These are phyloP conservation scores for Colletotrichum spaethianum DNA, from an alignment of 2,329 filamentous ascomycete genomes.

Conservation along the genomic window DNA sequence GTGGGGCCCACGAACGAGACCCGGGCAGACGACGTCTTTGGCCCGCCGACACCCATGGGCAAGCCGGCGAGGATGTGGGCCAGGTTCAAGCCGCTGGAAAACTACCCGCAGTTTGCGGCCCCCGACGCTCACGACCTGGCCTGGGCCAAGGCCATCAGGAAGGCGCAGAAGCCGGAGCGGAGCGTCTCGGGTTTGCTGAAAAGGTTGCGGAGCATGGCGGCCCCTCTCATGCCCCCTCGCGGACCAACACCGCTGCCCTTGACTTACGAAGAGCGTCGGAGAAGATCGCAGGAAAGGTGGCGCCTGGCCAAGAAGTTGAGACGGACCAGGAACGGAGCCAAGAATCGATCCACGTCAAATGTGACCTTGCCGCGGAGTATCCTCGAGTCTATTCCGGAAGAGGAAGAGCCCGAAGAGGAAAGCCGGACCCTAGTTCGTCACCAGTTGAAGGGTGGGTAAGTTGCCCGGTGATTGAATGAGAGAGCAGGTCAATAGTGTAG, in stretches of 20 bases:
- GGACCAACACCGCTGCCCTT: neutral
- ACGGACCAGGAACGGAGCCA: neutral
- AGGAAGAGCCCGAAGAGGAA: neutral
- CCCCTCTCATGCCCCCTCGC: neutral
- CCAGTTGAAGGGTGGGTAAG: neutral
- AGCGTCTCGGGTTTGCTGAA: neutral
- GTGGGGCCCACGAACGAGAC: slow-evolving; percentile 7
- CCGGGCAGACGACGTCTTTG: slow-evolving; percentile 8
- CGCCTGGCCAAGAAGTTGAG: neutral
- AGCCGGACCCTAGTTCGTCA: neutral
- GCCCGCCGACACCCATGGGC: neutral
- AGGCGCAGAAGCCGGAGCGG: neutral
- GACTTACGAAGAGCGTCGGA: neutral
- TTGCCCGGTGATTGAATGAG: too few species aligned
- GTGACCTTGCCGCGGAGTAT: neutral
- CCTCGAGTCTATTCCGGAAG: neutral
- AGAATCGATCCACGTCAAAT: neutral
- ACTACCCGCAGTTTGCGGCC: neutral
- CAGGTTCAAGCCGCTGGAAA: neutral
- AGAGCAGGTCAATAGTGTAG: neutral
- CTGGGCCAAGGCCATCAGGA: neutral
- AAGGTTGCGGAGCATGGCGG: neutral
- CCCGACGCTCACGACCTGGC: neutral
- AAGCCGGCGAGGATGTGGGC: neutral
- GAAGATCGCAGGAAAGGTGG: neutral